phyloP scores from a whole-genome alignment of 257 asterid genomes.

The Solanum tarapatanum region DNA sequence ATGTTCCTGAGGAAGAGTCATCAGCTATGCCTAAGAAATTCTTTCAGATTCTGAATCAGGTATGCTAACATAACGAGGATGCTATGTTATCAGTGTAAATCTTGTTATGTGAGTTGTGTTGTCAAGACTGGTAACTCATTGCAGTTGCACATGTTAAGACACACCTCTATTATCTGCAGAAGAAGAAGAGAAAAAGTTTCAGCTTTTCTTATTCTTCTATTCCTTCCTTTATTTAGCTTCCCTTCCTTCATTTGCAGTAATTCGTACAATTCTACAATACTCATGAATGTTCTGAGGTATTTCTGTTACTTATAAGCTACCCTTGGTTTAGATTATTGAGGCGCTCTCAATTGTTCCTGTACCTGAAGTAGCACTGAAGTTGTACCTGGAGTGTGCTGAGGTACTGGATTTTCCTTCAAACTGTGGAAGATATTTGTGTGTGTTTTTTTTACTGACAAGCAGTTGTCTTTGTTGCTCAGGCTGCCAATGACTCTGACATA shows the following conservation, averaged over 20 bases:
- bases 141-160: background rate
- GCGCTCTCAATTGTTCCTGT: conserved; percentile 70
- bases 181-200: background rate
- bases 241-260: background rate
- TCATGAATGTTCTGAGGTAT: background rate
- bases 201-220: background rate
- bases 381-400: conserved; percentile 97
- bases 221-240: background rate
- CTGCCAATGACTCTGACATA: conserved; percentile 87
- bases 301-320: background rate
- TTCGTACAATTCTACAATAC: background rate
- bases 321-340: conserved; percentile 66
- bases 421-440: background rate
- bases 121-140: background rate
- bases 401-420: conserved; percentile 25
- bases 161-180: background rate
- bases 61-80: conserved; percentile 3
- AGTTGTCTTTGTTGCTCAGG: conserved; percentile 38
- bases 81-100: background rate
- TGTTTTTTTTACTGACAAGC: conserved; percentile 9
- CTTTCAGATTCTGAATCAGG: conserved; percentile 82
- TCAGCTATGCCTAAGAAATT: conserved; percentile 67
- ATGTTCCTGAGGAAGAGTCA: conserved; percentile 55
- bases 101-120: background rate
- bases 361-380: conserved; percentile 75